Percentiles rank a stretch among this genome's conserved stretches.
Conservation (phyloP, 257 asterid species). For the Galeopsis tetrahit region DNA sequence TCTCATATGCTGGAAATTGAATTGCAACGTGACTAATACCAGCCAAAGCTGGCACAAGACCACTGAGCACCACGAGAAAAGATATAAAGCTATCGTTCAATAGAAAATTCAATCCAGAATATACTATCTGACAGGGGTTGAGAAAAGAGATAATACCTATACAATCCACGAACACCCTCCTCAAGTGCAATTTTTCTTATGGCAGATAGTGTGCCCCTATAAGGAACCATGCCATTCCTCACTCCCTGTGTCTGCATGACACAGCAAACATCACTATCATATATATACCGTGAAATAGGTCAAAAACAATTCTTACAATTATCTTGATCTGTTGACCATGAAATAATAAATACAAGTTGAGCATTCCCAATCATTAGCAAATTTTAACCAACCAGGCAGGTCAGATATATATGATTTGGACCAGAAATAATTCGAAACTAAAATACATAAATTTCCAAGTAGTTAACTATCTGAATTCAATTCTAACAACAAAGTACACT, state of each 20-base stretch:
- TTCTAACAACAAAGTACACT: background rate
- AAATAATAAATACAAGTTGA: conserved; percentile 3
- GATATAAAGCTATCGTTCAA: conserved; percentile 22
- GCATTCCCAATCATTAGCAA: conserved; percentile 20
- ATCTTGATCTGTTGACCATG: background rate
- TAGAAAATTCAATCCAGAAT: conserved; percentile 8
- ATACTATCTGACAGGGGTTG: conserved; percentile 21
- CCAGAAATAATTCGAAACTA: background rate
- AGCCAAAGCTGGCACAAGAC: conserved; percentile 97
- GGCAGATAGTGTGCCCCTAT: conserved; percentile 79
- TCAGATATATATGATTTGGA: conserved; percentile 13
- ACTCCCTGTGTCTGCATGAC: conserved; percentile 71
- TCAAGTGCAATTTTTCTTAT: conserved; percentile 74
- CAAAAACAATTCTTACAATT: conserved; percentile 1
- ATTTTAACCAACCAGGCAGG: conserved; percentile 7
- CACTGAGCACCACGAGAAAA: conserved; percentile 60
- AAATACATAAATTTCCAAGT: background rate
- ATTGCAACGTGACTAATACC: conserved; percentile 96
- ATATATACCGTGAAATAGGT: conserved; percentile 13
- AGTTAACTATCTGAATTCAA: background rate
- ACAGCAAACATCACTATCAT: conserved; percentile 28
- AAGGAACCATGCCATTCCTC: conserved; percentile 68
- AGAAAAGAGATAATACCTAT: conserved; percentile 58
- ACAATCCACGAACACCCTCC: conserved; percentile 93
- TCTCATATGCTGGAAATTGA: conserved; percentile 93